phyloP scores from a whole-genome alignment of 129 eudicot genomes.

The Flaveria robusta region DNA sequence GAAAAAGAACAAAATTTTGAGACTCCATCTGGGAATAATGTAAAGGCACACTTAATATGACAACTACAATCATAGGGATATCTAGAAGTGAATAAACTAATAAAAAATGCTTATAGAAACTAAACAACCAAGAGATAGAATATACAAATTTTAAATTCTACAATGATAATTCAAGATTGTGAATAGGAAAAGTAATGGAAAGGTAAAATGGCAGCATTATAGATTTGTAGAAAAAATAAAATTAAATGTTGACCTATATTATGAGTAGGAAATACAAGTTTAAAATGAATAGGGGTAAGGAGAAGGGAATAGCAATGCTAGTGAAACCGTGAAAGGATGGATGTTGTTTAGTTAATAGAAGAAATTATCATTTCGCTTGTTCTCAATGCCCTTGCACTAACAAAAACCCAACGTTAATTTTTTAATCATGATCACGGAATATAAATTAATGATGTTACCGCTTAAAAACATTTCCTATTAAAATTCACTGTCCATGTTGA shows the following conservation, averaged over 20 bases:
- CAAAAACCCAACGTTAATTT: not conserved
- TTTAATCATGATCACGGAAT: not conserved
- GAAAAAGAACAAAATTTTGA: slow-evolving; percentile 25
- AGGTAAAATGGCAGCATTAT: not conserved
- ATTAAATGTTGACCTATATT: not conserved
- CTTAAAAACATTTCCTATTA: not conserved
- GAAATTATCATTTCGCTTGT: not conserved
- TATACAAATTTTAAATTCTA: not conserved
- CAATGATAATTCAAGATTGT: not conserved
- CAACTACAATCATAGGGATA: not conserved
- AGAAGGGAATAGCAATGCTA: not conserved
- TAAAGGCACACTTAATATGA: not conserved
- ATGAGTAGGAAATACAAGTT: not conserved
- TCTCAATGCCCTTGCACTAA: not conserved
- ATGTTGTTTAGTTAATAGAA: not conserved
- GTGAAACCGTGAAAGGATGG: not conserved
- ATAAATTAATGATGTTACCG: not conserved
- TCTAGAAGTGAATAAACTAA: not conserved
- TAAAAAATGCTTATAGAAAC: slow-evolving; percentile 1
- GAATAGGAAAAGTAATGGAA: not conserved
- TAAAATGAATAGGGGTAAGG: not conserved
- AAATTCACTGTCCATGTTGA: not conserved
- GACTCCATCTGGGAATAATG: not conserved
- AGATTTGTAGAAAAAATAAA: not conserved
- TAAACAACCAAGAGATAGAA: slow-evolving; percentile 11